These are phyloP conservation scores for Neonectria magnoliae DNA, from an alignment of 2,329 filamentous ascomycete genomes.

Conservation along the genomic window DNA sequence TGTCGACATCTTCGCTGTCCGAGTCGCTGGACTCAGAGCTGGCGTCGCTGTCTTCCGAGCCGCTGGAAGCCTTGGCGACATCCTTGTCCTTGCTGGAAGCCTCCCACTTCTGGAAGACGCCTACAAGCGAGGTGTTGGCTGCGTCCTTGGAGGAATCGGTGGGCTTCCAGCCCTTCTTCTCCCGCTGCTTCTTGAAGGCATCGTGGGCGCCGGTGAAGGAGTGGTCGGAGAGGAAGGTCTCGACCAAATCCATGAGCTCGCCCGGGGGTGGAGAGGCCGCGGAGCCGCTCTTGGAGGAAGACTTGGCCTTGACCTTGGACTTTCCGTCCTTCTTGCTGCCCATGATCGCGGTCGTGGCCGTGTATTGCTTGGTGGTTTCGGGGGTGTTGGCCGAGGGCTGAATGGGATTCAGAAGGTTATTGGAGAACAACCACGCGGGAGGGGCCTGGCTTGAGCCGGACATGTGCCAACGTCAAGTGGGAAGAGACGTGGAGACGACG, in stretches of 20 bases:
- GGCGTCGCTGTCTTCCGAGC: conserved; percentile 40
- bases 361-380: conserved; percentile 20
- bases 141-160: conserved; percentile 16
- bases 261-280: conserved; percentile 56
- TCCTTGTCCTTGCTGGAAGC: conserved; percentile 38
- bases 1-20: conserved; percentile 54
- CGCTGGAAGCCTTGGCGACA: conserved; percentile 27
- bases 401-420: conserved; percentile 46
- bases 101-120: conserved; percentile 63
- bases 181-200: conserved; percentile 71
- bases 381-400: conserved; percentile 23
- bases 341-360: conserved; percentile 43
- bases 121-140: conserved; percentile 55
- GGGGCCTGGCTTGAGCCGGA: conserved; percentile 44
- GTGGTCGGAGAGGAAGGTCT: conserved; percentile 72
- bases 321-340: conserved; percentile 46
- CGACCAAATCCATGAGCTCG: conserved; percentile 73
- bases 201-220: conserved; percentile 70
- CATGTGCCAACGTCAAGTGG: conserved; percentile 44
- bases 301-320: conserved; percentile 34
- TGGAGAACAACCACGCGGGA: conserved; percentile 57
- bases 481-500: not conserved
- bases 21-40: conserved; percentile 42
- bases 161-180: conserved; percentile 59
- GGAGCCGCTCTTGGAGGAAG: conserved; percentile 32